Percentiles rank a stretch among this genome's conserved stretches.
Evolutionary conservation across 2,329 filamentous ascomycete genomes (phyloP).

Genomic region (Dothideomycetidae sp.): DNA sequence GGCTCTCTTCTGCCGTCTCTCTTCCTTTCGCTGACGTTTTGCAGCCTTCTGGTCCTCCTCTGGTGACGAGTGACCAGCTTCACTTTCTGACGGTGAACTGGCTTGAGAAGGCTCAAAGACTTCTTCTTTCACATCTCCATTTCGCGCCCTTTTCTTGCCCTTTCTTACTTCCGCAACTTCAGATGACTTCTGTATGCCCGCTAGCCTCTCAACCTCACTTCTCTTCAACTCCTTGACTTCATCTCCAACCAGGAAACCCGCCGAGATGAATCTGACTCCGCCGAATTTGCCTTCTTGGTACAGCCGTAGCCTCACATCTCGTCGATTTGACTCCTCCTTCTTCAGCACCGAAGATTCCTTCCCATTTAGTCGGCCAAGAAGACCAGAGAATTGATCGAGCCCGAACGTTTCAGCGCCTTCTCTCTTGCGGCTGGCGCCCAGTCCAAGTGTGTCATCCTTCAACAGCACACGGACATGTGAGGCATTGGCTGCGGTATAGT

Average conservation of each 20-base stretch:
- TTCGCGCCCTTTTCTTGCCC: conserved; percentile 14
- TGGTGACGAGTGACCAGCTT: conserved; percentile 11
- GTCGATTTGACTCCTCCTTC: conserved; percentile 52
- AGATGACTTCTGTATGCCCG: conserved; percentile 12
- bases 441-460: conserved; percentile 81
- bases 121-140: conserved; percentile 5
- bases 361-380: conserved; percentile 81
- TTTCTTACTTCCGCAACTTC: conserved; percentile 18
- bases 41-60: conserved; percentile 17
- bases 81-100: conserved; percentile 9
- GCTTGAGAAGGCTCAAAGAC: background rate
- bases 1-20: conserved; percentile 15
- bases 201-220: conserved; percentile 27
- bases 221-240: conserved; percentile 38
- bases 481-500: conserved; percentile 66
- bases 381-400: conserved; percentile 69
- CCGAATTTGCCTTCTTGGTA: conserved; percentile 68
- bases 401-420: conserved; percentile 61
- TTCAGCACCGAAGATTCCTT: conserved; percentile 61
- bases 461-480: conserved; percentile 73
- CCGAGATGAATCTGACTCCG: conserved; percentile 70
- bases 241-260: conserved; percentile 56
- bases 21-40: conserved; percentile 20
- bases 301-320: conserved; percentile 55
- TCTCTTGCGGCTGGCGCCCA: conserved; percentile 66